Evolutionary conservation across 495 filamentous ascomycete species (phyloP).

Genomic region (Neurospora sp.): DNA sequence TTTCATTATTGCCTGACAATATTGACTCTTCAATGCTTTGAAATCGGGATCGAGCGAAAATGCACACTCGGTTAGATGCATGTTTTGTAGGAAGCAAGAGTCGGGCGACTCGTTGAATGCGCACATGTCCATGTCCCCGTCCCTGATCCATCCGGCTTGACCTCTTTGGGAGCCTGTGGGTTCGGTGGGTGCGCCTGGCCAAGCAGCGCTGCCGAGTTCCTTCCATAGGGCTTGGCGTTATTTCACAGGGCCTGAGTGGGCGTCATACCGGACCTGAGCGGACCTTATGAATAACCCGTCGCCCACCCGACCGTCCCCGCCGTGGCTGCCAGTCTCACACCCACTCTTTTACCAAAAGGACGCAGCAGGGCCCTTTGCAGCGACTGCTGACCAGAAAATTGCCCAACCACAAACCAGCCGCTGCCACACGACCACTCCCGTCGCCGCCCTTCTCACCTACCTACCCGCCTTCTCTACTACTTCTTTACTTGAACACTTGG

Average conservation of each 20-base stretch:
- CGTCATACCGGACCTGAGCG: neutral
- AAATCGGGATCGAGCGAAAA: neutral
- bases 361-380: neutral
- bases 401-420: neutral
- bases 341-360: neutral
- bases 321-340: neutral
- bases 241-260: conserved; percentile 1
- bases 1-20: neutral
- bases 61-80: neutral
- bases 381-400: neutral
- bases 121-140: neutral
- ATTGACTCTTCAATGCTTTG: neutral
- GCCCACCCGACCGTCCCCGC: neutral
- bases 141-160: neutral
- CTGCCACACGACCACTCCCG: neutral
- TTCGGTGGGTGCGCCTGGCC: neutral
- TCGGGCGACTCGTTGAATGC: neutral
- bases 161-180: neutral
- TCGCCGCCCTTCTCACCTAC: neutral
- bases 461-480: neutral
- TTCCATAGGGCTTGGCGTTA: conserved; percentile 1
- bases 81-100: neutral
- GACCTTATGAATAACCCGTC: neutral
- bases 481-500: neutral
- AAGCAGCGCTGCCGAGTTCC: neutral